A percentile compares a stretch with the other conserved stretches of the same genome.
Conservation (phyloP, 2,329 filamentous ascomycete genomes). For the Rutstroemia sp. region DNA sequence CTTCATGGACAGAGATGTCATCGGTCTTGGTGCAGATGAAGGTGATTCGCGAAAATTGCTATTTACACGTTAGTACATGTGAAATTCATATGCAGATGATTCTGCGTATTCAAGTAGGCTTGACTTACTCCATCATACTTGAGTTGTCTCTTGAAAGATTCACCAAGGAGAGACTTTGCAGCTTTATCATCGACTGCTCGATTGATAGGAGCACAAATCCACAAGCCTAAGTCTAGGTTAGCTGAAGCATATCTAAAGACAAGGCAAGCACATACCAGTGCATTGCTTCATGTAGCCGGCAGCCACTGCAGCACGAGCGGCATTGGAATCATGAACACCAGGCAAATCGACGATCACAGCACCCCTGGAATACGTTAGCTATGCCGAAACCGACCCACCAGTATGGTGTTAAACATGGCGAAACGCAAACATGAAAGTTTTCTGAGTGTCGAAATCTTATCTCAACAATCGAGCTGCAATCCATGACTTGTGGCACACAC, state of each 20-base stretch:
- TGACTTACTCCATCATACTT: slow-evolving; percentile 44
- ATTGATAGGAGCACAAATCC: slow-evolving; percentile 56
- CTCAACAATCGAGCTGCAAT: no score
- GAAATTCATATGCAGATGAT: no score
- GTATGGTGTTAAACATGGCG: no score
- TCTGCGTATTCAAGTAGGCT: no score
- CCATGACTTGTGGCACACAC: no score
- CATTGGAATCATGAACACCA: slow-evolving; percentile 44
- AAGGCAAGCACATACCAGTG: slow-evolving; percentile 24
- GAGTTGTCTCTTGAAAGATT: slow-evolving; percentile 50
- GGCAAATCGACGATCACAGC: slow-evolving; percentile 47
- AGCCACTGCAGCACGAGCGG: slow-evolving; percentile 38
- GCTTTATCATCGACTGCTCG: slow-evolving; percentile 53
- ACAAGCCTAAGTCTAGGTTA: slow-evolving; percentile 34
- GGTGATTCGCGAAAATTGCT: slow-evolving; percentile 2
- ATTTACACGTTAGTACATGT: not conserved
- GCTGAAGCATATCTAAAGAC: not conserved
- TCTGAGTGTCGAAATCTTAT: no score
- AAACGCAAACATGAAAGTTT: not conserved
- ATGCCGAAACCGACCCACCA: not conserved
- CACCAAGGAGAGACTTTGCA: slow-evolving; percentile 47
- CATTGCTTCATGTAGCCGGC: slow-evolving; percentile 52
- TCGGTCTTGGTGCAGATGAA: slow-evolving; percentile 60
- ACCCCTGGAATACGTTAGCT: slow-evolving; percentile 29
- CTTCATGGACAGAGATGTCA: slow-evolving; percentile 41